Base-by-base conservation (phyloP, 2,329 filamentous ascomycete species). In the Ascocoryne sarcoides region DNA sequence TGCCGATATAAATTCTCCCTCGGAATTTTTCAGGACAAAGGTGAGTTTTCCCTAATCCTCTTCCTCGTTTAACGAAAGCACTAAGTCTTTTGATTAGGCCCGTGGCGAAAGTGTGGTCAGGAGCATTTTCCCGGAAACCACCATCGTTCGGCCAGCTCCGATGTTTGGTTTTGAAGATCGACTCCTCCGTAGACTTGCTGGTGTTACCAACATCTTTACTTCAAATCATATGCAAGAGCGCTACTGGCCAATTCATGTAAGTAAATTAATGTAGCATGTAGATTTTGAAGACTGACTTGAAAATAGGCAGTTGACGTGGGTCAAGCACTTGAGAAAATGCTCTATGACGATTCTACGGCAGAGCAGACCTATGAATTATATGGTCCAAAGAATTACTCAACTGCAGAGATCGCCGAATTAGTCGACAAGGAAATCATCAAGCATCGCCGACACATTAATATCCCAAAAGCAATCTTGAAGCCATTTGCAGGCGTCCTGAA, bases 91-190 rank as follows among this genome's bases (percentile, higher is more conserved):
- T 21, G 36, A 10, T 28, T 17, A 83, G 83, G 89, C 73, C 45
- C 76, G 72, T 58, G 84, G 84, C 52, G 92, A 98, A 68, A 71
- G 82, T 60, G 76, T 93, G 36, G 92, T 81, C 33, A 82, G 90
- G 47, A 78, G 75, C 55, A 89, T 96, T 60, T 98, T 88, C 70
- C 92, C 92, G 18, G 92, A 98, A 67, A 94, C 92, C 14, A 98
- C 92, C 33, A 88, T 98, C 54, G 92, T 98, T 50, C 80, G 92
- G 49, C 92, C 92, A 32, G 85, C 90, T 10, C 92, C 89, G 39
- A 76, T 95, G 64, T 98, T 94, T 60, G 92, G 92, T 26, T 94
- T 88, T 59, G 92, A 98, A 65, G 92, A 98, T 65, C 82, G 82
- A 56, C 76, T 98, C 32, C 78, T 98, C 28, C 79, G 94, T 63